These are phyloP conservation scores for Flaveria trinervia DNA, from an alignment of 129 eudicot genomes.

Conservation along the genomic window DNA sequence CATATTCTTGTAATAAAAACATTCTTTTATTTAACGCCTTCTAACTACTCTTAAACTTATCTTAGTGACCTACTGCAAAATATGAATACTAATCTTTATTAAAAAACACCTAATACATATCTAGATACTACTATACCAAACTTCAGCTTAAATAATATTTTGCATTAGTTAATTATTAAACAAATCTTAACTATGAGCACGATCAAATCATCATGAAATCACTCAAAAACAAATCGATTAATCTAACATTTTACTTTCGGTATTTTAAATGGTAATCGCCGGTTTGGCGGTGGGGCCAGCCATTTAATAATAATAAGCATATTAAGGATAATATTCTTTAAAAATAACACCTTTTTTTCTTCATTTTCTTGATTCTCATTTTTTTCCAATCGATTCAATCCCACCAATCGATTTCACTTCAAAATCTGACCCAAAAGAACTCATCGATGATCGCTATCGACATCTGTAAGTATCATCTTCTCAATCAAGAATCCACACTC, in stretches of 20 bases:
- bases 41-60: too few species aligned
- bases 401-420: conserved; percentile 16
- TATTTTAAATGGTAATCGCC: conserved; percentile 9
- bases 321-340: conserved; percentile 14
- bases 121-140: too few species aligned
- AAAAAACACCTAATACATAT: too few species aligned
- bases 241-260: conserved; percentile 10
- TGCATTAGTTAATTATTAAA: neutral
- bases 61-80: too few species aligned
- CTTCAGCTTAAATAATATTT: too few species aligned
- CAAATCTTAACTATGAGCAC: neutral
- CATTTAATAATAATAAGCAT: conserved; percentile 4
- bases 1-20: too few species aligned
- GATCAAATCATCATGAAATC: neutral
- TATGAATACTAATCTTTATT: too few species aligned
- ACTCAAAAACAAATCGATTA: conserved; percentile 8
- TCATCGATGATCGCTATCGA: neutral
- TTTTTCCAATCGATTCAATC: conserved; percentile 19
- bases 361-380: neutral
- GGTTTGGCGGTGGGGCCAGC: conserved; percentile 33
- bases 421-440: conserved; percentile 11
- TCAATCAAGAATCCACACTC: neutral
- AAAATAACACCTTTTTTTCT: neutral
- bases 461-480: conserved; percentile 32
- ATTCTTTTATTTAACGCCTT: too few species aligned